Percentiles rank a stretch among this genome's conserved stretches.
These are phyloP conservation scores for Agaricus blazei DNA, from an alignment of 768 basidiomycete species.

Conservation along the genomic window DNA sequence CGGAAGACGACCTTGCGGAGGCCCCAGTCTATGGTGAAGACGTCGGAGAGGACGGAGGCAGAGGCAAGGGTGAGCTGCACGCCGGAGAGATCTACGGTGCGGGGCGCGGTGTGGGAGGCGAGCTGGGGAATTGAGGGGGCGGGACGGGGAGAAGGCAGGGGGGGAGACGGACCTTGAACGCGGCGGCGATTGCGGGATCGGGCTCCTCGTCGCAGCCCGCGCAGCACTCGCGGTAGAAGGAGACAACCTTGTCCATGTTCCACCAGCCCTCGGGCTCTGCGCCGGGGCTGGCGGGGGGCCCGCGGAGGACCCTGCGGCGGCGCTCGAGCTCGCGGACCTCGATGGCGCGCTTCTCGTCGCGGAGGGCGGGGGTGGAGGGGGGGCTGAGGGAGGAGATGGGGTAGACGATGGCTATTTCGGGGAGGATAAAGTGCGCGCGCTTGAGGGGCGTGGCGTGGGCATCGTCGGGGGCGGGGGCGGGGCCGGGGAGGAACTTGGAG, in stretches of 20 bases:
- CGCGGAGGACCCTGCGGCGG: constrained; percentile 58
- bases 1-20: constrained; percentile 79
- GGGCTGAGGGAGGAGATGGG: constrained; percentile 84
- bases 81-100: constrained; percentile 76
- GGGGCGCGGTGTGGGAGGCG: constrained; percentile 50
- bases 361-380: constrained; percentile 72
- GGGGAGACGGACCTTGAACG: constrained; percentile 54
- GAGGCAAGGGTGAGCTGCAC: constrained; percentile 65
- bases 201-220: constrained; percentile 68
- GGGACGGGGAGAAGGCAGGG: constrained; percentile 2
- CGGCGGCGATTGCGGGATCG: constrained; percentile 57
- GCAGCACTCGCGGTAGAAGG: constrained; percentile 86
- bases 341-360: constrained; percentile 78
- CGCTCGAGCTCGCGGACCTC: constrained; percentile 73
- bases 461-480: constrained; percentile 31
- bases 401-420: constrained; percentile 82
- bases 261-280: constrained; percentile 65
- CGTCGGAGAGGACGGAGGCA: constrained; percentile 83
- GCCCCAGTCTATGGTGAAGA: constrained; percentile 92
- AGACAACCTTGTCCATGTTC: constrained; percentile 78
- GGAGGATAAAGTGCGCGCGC: constrained; percentile 88
- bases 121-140: constrained; percentile 29
- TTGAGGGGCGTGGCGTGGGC: constrained; percentile 61
- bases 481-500: constrained; percentile 67
- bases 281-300: constrained; percentile 35